phyloP scores from a whole-genome alignment of 768 basidiomycete genomes.

The Russula earlei region DNA sequence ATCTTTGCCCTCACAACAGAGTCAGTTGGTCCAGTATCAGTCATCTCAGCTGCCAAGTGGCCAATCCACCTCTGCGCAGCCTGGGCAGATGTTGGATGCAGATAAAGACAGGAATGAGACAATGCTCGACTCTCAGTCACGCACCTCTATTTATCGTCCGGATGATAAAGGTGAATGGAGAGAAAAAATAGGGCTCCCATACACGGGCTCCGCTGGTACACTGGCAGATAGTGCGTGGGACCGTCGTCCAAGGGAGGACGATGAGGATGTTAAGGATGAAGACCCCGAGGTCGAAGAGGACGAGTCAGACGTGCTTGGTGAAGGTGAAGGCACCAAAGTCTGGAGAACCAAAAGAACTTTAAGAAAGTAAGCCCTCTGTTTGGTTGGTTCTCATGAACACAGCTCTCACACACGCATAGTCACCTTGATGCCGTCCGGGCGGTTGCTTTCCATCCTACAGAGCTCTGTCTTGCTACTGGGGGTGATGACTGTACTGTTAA shows the following conservation, averaged over 20 bases:
- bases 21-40: slow-evolving; percentile 22
- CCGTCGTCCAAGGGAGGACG: slow-evolving; percentile 44
- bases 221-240: slow-evolving; percentile 41
- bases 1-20: slow-evolving; percentile 25
- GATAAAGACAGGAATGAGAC: slow-evolving; percentile 37
- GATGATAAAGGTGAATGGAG: slow-evolving; percentile 84
- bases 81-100: slow-evolving; percentile 22
- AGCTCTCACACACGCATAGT: slow-evolving; percentile 32
- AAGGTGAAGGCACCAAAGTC: slow-evolving; percentile 58
- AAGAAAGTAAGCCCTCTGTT: slow-evolving; percentile 58
- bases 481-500: slow-evolving; percentile 96
- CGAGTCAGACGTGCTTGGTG: slow-evolving; percentile 45
- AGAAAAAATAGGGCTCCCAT: slow-evolving; percentile 60
- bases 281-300: slow-evolving; percentile 63
- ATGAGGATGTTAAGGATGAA: slow-evolving; percentile 60
- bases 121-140: slow-evolving; percentile 38
- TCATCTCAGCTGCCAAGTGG: slow-evolving; percentile 23
- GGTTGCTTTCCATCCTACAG: slow-evolving; percentile 80
- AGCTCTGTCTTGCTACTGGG: slow-evolving; percentile 81
- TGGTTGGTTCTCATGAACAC: slow-evolving; percentile 1
- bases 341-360: slow-evolving; percentile 86
- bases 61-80: slow-evolving; percentile 25
- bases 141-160: slow-evolving; percentile 82
- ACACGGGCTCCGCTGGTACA: slow-evolving; percentile 47
- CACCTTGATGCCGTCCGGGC: slow-evolving; percentile 92